Percentiles rank a stretch among this genome's conserved stretches.
Evolutionary conservation across 2,329 filamentous ascomycete species (phyloP).

Genomic region (Helotiales sp.): DNA sequence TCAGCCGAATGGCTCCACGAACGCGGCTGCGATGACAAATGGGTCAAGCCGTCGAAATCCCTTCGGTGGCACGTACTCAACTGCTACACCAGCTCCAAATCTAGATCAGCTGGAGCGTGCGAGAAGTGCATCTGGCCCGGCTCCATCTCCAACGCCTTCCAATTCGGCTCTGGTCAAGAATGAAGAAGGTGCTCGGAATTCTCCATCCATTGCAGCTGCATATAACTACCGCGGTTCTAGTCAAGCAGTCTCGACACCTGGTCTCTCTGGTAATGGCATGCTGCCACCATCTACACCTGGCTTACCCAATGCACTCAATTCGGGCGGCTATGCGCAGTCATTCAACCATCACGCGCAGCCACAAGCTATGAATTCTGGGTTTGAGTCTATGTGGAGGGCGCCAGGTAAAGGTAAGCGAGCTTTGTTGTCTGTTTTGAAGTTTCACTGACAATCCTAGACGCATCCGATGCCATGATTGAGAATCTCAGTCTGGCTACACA

Average conservation of each 20-base stretch:
- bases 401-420: conserved; percentile 47
- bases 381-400: conserved; percentile 44
- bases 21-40: conserved; percentile 20
- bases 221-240: conserved; percentile 40
- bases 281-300: conserved; percentile 32
- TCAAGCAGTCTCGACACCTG: conserved; percentile 35
- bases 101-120: conserved; percentile 33
- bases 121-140: conserved; percentile 34
- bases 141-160: conserved; percentile 34
- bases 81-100: conserved; percentile 26
- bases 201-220: conserved; percentile 29
- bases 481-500: conserved; percentile 68
- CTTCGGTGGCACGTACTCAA: conserved; percentile 26
- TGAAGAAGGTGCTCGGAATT: conserved; percentile 33
- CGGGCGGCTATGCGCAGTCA: conserved; percentile 32
- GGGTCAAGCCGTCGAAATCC: conserved; percentile 32
- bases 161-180: conserved; percentile 39
- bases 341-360: conserved; percentile 33
- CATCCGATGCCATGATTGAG: conserved; percentile 64
- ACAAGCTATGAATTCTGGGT: conserved; percentile 36
- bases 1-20: conserved; percentile 43
- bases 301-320: conserved; percentile 21
- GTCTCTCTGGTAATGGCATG: conserved; percentile 28
- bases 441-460: conserved; percentile 39
- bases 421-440: background rate